Conservation (phyloP, 2,329 filamentous ascomycete species). For the Aspergillus vadensis region DNA sequence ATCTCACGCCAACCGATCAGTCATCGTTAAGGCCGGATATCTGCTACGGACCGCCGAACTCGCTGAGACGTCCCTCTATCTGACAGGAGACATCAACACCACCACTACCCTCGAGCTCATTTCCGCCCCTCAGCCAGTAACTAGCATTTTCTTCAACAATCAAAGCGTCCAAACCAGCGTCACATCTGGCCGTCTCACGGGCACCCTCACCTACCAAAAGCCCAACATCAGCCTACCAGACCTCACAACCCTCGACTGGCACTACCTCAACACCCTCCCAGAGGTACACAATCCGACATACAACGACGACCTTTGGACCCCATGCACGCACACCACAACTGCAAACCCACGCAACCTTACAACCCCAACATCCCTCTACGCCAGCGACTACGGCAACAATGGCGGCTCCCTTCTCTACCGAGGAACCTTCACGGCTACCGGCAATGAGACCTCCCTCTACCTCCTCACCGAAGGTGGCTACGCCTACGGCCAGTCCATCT, state of each 20-base stretch:
- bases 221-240: slow-evolving; percentile 13
- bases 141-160: slow-evolving; percentile 17
- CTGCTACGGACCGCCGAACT: slow-evolving; percentile 25
- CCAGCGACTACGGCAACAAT: slow-evolving; percentile 35
- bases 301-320: slow-evolving; percentile 17
- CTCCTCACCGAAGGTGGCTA: slow-evolving; percentile 28
- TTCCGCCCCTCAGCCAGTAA: slow-evolving; percentile 1
- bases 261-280: slow-evolving; percentile 19
- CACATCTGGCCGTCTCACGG: not conserved
- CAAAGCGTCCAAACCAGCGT: not conserved
- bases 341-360: slow-evolving; percentile 17
- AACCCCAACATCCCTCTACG: slow-evolving; percentile 30
- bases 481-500: slow-evolving; percentile 31
- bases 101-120: slow-evolving; percentile 23
- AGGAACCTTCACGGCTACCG: slow-evolving; percentile 31
- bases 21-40: slow-evolving; percentile 33
- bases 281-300: slow-evolving; percentile 14
- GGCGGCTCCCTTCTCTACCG: slow-evolving; percentile 32
- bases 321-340: slow-evolving; percentile 6
- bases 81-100: slow-evolving; percentile 21
- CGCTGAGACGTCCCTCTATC: not conserved
- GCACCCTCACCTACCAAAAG: slow-evolving; percentile 10
- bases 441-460: slow-evolving; percentile 24
- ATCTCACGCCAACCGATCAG: slow-evolving; percentile 17
- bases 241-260: slow-evolving; percentile 19